phyloP scores from a whole-genome alignment of 2,329 filamentous ascomycete genomes.

The Fusarium sp. region DNA sequence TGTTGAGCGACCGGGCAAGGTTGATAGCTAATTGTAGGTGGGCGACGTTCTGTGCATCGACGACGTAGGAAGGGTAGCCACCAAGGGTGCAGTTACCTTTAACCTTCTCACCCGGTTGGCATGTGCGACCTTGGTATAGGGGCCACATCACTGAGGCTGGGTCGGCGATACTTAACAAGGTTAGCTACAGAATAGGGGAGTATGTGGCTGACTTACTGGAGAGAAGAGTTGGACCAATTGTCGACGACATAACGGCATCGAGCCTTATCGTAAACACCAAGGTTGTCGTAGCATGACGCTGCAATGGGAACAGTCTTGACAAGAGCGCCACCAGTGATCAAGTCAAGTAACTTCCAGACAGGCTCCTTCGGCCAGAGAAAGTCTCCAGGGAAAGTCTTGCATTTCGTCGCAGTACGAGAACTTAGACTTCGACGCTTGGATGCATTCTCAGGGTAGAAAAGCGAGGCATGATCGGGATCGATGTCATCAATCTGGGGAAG shows the following conservation, averaged over 20 bases:
- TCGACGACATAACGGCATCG: constrained; percentile 43
- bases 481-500: constrained; percentile 26
- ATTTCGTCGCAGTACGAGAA: constrained; percentile 10
- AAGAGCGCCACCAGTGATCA: constrained; percentile 49
- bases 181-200: neutral
- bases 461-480: constrained; percentile 10
- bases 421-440: neutral
- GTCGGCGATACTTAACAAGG: constrained; percentile 46
- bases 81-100: constrained; percentile 52
- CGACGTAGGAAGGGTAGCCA: constrained; percentile 56
- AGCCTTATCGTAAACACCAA: constrained; percentile 42
- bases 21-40: constrained; percentile 61
- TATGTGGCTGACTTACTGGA: constrained; percentile 27
- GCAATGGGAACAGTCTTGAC: constrained; percentile 50
- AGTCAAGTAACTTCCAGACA: constrained; percentile 52
- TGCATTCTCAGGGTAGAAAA: constrained; percentile 23
- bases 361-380: constrained; percentile 43
- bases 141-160: constrained; percentile 57
- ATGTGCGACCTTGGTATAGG: constrained; percentile 55
- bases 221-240: constrained; percentile 46
- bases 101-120: constrained; percentile 44
- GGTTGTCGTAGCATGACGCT: constrained; percentile 48
- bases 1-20: constrained; percentile 58
- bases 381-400: constrained; percentile 53
- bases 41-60: constrained; percentile 55